phyloP scores from a whole-genome alignment of 352 stramenopile genomes.

The Phytophthora pinifolia region DNA sequence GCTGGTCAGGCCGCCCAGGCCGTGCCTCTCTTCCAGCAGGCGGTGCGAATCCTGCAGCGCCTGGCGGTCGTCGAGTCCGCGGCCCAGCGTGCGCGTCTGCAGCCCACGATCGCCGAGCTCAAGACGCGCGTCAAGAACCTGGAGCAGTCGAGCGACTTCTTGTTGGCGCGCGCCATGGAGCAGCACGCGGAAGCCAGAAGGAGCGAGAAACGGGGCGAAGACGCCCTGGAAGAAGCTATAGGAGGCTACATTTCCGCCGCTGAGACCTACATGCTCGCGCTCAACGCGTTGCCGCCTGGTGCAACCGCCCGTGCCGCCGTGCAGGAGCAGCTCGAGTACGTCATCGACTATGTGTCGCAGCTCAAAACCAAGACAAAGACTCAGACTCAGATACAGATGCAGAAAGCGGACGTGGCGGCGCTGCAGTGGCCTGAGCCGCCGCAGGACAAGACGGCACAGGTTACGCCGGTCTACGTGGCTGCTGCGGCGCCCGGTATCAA shows the following conservation, averaged over 20 bases:
- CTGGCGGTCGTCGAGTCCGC: slow-evolving; percentile 76
- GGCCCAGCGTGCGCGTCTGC: slow-evolving; percentile 59
- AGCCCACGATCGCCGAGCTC: slow-evolving; percentile 59
- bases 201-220: slow-evolving; percentile 18
- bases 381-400: slow-evolving; percentile 1
- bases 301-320: slow-evolving; percentile 39
- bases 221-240: slow-evolving; percentile 20
- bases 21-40: slow-evolving; percentile 47
- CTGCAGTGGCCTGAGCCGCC: slow-evolving; percentile 50
- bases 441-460: slow-evolving; percentile 21
- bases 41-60: slow-evolving; percentile 62
- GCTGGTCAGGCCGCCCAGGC: slow-evolving; percentile 30
- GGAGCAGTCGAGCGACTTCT: slow-evolving; percentile 37
- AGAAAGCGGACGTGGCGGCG: slow-evolving; percentile 12
- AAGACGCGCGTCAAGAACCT: slow-evolving; percentile 42
- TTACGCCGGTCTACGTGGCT: slow-evolving; percentile 22
- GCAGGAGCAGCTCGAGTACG: slow-evolving; percentile 71
- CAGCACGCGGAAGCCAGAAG: slow-evolving; percentile 35
- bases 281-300: slow-evolving; percentile 36
- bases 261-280: slow-evolving; percentile 71
- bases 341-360: slow-evolving; percentile 64
- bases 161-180: slow-evolving; percentile 34
- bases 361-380: slow-evolving; percentile 41
- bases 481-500: background rate
- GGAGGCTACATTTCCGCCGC: slow-evolving; percentile 60